phyloP scores from a whole-genome alignment of 495 filamentous ascomycete genomes.

The Hypoxylon subgilvum region DNA sequence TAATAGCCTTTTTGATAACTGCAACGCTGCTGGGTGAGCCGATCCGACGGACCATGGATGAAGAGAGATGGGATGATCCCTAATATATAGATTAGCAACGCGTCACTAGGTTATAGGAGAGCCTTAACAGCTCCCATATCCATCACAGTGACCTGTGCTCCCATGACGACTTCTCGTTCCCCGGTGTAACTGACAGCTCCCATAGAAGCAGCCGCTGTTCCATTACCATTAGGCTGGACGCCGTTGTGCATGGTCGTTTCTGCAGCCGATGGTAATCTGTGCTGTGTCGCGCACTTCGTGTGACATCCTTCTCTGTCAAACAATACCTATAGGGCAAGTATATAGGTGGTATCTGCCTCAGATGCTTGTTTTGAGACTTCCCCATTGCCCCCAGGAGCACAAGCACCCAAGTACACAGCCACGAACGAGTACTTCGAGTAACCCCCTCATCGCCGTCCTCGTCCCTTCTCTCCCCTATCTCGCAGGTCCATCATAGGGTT shows the following conservation, averaged over 20 bases:
- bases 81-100: constrained; percentile 38
- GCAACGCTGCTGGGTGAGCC: constrained; percentile 36
- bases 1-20: constrained; percentile 38
- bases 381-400: neutral
- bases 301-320: constrained; percentile 22
- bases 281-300: constrained; percentile 16
- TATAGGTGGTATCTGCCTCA: constrained; percentile 33
- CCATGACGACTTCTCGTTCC: constrained; percentile 25
- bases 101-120: constrained; percentile 38
- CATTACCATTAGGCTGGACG: constrained; percentile 29
- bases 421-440: constrained; percentile 16
- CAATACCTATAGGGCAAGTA: constrained; percentile 40
- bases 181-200: constrained; percentile 23
- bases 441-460: constrained; percentile 9
- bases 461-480: constrained; percentile 5
- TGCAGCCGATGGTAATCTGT: constrained; percentile 28
- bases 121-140: constrained; percentile 21
- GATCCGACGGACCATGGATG: constrained; percentile 31
- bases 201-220: constrained; percentile 19
- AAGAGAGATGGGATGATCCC: constrained; percentile 35
- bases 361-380: constrained; percentile 27
- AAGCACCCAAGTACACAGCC: neutral
- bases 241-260: constrained; percentile 21
- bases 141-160: constrained; percentile 23
- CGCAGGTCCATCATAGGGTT: constrained; percentile 24